A percentile compares a stretch with the other conserved stretches of the same genome.
These are phyloP conservation scores for Aspergillus cejpii DNA, from an alignment of 2,329 filamentous ascomycete genomes.

Conservation along the genomic window DNA sequence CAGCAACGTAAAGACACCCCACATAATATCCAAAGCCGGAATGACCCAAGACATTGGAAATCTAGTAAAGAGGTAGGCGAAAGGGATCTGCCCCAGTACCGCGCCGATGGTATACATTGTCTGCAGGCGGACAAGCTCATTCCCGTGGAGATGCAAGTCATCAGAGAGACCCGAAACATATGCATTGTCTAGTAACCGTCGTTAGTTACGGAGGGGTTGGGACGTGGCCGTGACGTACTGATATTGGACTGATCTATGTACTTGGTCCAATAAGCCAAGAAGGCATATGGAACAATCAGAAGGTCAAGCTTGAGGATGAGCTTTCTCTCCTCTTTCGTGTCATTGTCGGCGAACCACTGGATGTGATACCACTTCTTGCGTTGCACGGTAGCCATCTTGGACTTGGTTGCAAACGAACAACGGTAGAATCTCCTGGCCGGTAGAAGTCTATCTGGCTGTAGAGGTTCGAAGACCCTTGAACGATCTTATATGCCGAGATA, in stretches of 20 bases:
- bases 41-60: slow-evolving; percentile 47
- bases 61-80: slow-evolving; percentile 46
- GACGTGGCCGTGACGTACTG: slow-evolving; percentile 32
- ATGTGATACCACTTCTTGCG: slow-evolving; percentile 21
- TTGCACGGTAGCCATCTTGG: slow-evolving; percentile 10
- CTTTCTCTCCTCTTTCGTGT: slow-evolving; percentile 46
- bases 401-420: not conserved
- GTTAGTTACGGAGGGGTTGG: not conserved
- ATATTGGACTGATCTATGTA: slow-evolving; percentile 52
- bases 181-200: slow-evolving; percentile 43
- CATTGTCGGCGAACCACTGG: slow-evolving; percentile 47
- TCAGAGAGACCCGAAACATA: slow-evolving; percentile 52
- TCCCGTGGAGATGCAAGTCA: slow-evolving; percentile 47
- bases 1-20: slow-evolving; percentile 53
- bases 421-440: not conserved
- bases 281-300: slow-evolving; percentile 51
- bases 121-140: slow-evolving; percentile 51
- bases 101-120: slow-evolving; percentile 49
- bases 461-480: not conserved
- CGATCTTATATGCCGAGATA: not conserved
- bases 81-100: slow-evolving; percentile 48
- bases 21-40: slow-evolving; percentile 48
- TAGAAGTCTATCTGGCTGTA: not conserved
- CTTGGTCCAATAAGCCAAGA: slow-evolving; percentile 52
- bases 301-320: slow-evolving; percentile 52